Evolutionary conservation across 441 rosid species (phyloP).

Genomic region (Sinapis alba): DNA sequence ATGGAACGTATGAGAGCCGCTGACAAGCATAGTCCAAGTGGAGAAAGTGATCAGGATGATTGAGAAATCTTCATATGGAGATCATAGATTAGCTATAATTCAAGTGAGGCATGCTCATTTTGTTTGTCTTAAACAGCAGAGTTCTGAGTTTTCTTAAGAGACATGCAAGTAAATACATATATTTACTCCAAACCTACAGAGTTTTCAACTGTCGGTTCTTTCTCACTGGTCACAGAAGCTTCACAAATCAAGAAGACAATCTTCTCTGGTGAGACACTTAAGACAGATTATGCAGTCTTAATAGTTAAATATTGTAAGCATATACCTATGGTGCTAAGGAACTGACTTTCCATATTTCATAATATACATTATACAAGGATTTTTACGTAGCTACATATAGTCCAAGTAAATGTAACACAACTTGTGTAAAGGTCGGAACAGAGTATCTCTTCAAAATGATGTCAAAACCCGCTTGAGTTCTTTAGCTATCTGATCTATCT

Average conservation of each 20-base stretch:
- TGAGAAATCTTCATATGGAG: constrained; percentile 3
- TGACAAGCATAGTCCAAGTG: constrained; percentile 33
- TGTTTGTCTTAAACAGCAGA: neutral
- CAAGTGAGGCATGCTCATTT: neutral
- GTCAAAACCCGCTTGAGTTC: constrained; percentile 2
- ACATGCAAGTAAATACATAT: no score
- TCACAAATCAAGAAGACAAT: neutral
- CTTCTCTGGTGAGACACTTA: neutral
- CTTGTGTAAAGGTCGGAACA: neutral
- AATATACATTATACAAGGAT: neutral
- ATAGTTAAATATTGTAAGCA: no score
- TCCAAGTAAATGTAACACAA: neutral
- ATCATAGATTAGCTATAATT: neutral
- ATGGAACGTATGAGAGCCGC: constrained; percentile 21
- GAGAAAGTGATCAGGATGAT: constrained; percentile 11
- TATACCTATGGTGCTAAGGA: no score
- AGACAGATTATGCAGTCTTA: neutral
- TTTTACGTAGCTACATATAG: neutral
- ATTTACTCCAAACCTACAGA: no score
- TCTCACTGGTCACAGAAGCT: no score
- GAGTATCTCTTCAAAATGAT: neutral
- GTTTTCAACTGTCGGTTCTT: no score
- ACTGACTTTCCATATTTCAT: no score
- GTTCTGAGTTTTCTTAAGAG: no score
- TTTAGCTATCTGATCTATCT: constrained; percentile 7